phyloP scores from a whole-genome alignment of 495 filamentous ascomycete genomes.

The Amphirosellinia nigrospora region DNA sequence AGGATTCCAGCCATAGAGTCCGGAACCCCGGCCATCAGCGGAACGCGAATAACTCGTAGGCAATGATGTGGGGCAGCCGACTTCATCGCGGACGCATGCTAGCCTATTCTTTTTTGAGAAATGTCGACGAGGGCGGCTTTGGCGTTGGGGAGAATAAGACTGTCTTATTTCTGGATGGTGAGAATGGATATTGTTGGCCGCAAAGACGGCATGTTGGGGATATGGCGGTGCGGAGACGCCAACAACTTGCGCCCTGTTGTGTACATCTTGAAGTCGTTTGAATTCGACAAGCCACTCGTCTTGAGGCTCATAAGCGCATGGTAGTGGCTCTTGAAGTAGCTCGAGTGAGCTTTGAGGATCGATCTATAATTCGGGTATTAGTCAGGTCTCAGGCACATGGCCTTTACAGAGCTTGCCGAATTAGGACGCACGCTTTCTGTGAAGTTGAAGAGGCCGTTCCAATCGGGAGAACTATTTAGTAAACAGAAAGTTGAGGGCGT shows the following conservation, averaged over 20 bases:
- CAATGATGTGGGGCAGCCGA: neutral
- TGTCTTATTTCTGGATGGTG: neutral
- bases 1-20: neutral
- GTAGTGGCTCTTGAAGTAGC: neutral
- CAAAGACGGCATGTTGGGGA: neutral
- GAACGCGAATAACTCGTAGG: neutral
- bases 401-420: neutral
- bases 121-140: neutral
- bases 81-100: neutral
- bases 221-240: neutral
- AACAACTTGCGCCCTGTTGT: neutral
- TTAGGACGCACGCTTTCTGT: slow-evolving; percentile 3
- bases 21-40: neutral
- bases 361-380: neutral
- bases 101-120: neutral
- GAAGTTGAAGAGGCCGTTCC: slow-evolving; percentile 9
- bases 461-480: neutral
- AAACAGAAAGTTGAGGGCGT: neutral
- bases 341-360: neutral
- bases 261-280: neutral
- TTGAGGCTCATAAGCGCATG: neutral
- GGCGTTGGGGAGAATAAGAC: neutral
- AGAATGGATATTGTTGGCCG: neutral
- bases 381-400: neutral
- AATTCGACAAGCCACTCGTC: neutral